phyloP scores from a whole-genome alignment of 768 basidiomycete species.

The Suillus cothurnatus region DNA sequence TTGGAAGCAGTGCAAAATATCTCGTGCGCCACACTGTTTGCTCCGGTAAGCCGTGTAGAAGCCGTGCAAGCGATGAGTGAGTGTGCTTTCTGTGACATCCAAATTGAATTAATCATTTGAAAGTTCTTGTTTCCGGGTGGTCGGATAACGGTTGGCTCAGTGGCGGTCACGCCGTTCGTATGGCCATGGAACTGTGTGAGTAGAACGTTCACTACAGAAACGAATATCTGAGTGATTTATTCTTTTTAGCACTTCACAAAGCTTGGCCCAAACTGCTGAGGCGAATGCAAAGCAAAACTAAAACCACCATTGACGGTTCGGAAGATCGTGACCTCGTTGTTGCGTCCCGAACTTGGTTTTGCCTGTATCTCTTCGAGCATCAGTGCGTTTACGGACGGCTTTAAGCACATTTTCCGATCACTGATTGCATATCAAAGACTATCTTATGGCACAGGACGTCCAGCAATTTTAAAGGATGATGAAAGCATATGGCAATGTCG shows the following conservation, averaged over 20 bases:
- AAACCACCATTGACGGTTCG: conserved; percentile 41
- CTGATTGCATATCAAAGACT: conserved; percentile 52
- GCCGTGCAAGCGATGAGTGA: conserved; percentile 93
- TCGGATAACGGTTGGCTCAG: conserved; percentile 96
- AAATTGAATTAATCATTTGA: conserved; percentile 11
- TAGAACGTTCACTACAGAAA: conserved; percentile 13
- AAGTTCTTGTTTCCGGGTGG: conserved; percentile 92
- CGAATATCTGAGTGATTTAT: background rate
- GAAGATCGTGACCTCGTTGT: conserved; percentile 81
- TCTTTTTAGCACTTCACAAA: conserved; percentile 74
- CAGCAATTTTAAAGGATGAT: conserved; percentile 90
- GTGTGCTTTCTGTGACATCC: conserved; percentile 24
- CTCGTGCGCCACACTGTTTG: conserved; percentile 84
- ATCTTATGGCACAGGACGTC: conserved; percentile 93
- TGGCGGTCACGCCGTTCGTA: conserved; percentile 94
- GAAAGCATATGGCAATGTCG: conserved; percentile 86
- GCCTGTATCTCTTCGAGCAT: conserved; percentile 91
- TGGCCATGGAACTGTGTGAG: conserved; percentile 93
- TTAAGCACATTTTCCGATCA: background rate
- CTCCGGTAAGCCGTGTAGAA: conserved; percentile 81
- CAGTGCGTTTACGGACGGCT: conserved; percentile 57
- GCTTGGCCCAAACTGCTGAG: conserved; percentile 84
- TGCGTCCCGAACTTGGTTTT: conserved; percentile 89
- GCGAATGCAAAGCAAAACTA: conserved; percentile 73
- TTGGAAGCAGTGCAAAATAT: conserved; percentile 86